Evolutionary conservation across 148 eudicot genomes (phyloP).

Genomic region (Rhododendron simsii): DNA sequence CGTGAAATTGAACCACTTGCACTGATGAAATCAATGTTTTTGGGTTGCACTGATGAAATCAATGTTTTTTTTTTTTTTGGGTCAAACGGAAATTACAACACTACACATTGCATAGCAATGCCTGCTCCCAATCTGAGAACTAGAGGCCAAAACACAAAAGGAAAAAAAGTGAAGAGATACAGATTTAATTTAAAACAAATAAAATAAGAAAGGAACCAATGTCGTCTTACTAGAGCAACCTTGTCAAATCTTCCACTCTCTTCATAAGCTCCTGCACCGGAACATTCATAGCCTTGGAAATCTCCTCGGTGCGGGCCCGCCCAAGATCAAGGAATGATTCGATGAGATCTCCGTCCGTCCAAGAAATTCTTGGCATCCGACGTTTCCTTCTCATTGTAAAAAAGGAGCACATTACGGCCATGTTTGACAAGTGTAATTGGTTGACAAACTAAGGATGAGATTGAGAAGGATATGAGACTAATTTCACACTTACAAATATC

Average conservation of each 20-base stretch:
- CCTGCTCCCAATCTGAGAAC: background rate
- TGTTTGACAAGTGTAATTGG: too few species aligned
- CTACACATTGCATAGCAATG: background rate
- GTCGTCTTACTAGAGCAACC: slow-evolving; percentile 44
- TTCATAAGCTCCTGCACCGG: slow-evolving; percentile 93
- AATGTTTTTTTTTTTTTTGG: too few species aligned
- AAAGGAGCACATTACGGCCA: background rate
- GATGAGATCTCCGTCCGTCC: slow-evolving; percentile 89
- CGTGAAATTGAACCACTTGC: background rate
- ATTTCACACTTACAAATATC: too few species aligned
- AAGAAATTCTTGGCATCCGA: slow-evolving; percentile 77
- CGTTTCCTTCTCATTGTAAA: slow-evolving; percentile 86
- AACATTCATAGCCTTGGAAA: slow-evolving; percentile 60
- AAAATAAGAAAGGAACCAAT: background rate
- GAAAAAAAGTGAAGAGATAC: background rate
- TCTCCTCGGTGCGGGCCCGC: slow-evolving; percentile 76
- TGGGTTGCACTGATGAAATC: too few species aligned
- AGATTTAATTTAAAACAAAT: background rate
- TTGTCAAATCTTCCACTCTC: slow-evolving; percentile 84
- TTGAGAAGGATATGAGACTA: too few species aligned
- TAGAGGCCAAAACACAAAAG: background rate
- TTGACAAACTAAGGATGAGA: too few species aligned
- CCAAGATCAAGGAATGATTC: slow-evolving; percentile 91
- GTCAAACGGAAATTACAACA: too few species aligned
- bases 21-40: background rate